Conservation (phyloP, 2,329 filamentous ascomycete genomes). For the Trichoderma harzianum region DNA sequence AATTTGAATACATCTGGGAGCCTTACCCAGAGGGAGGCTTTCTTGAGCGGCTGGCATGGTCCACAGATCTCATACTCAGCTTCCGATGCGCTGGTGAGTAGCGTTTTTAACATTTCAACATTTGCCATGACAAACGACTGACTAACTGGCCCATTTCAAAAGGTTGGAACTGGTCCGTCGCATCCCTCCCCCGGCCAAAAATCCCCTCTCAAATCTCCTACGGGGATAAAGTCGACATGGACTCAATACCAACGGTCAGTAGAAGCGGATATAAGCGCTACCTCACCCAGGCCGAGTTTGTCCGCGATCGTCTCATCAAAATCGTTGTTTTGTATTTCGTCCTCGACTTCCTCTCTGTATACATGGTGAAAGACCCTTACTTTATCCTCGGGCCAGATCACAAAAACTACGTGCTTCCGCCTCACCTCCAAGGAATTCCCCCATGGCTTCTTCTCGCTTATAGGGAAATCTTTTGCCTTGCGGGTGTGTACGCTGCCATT, state of each 20-base stretch:
- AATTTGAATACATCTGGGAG: conserved; percentile 57
- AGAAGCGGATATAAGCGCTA: conserved; percentile 45
- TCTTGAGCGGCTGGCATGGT: conserved; percentile 51
- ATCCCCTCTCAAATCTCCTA: conserved; percentile 33
- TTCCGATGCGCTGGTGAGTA: conserved; percentile 53
- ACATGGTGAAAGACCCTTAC: conserved; percentile 75
- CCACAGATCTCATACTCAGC: conserved; percentile 50
- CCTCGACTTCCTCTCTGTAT: conserved; percentile 66
- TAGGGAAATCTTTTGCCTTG: conserved; percentile 54
- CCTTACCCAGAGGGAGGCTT: conserved; percentile 51
- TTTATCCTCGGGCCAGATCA: conserved; percentile 56
- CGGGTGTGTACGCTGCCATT: conserved; percentile 58
- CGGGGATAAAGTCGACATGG: conserved; percentile 39
- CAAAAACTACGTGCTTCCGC: conserved; percentile 37
- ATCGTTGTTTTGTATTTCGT: conserved; percentile 59
- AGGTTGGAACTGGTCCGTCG: conserved; percentile 58
- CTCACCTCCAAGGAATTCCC: conserved; percentile 42
- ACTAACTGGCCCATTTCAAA: background rate
- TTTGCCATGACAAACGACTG: background rate
- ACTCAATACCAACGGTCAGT: conserved; percentile 41
- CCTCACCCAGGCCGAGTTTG: conserved; percentile 42
- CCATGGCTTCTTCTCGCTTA: conserved; percentile 48
- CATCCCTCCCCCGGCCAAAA: conserved; percentile 47
- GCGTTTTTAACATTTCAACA: background rate
- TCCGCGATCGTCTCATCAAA: conserved; percentile 42